Percentiles rank a stretch among this genome's conserved stretches.
These are phyloP conservation scores for Amauroascus verrucosus DNA, from an alignment of 2,329 filamentous ascomycete genomes.

Conservation along the genomic window DNA sequence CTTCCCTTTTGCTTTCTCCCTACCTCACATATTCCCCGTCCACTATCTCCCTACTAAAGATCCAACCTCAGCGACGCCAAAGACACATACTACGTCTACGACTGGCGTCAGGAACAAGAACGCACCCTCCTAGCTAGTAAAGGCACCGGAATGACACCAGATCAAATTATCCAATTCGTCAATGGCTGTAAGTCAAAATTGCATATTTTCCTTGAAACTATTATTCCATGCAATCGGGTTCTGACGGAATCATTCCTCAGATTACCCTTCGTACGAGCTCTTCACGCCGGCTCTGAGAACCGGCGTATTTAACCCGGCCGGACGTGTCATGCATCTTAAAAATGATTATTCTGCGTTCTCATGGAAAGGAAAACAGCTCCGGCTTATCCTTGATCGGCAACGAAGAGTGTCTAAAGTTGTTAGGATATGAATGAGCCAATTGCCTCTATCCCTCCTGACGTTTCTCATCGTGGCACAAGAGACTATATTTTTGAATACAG, in stretches of 20 bases:
- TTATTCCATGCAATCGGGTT: background rate
- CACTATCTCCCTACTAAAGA: background rate
- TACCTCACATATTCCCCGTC: too few species aligned
- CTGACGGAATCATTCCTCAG: constrained; percentile 19
- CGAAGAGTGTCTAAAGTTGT: constrained; percentile 50
- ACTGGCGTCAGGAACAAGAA: constrained; percentile 77
- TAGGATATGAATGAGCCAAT: constrained; percentile 37
- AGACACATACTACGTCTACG: constrained; percentile 65
- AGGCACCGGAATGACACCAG: constrained; percentile 71
- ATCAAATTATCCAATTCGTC: constrained; percentile 67
- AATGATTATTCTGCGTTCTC: constrained; percentile 20
- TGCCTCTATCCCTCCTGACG: too few species aligned
- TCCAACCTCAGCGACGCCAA: constrained; percentile 50
- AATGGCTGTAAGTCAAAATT: constrained; percentile 45
- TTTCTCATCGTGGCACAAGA: too few species aligned
- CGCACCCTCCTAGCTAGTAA: constrained; percentile 53
- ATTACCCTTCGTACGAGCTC: constrained; percentile 64
- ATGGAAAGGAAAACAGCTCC: constrained; percentile 47
- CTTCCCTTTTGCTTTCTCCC: background rate
- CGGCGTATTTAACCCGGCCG: constrained; percentile 43
- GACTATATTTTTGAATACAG: too few species aligned
- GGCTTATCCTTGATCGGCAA: constrained; percentile 52
- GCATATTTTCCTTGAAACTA: background rate
- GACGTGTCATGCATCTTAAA: background rate
- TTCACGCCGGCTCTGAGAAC: constrained; percentile 50